phyloP scores from a whole-genome alignment of 2,329 filamentous ascomycete species.

The Teratosphaeria pseudoeucalypti region DNA sequence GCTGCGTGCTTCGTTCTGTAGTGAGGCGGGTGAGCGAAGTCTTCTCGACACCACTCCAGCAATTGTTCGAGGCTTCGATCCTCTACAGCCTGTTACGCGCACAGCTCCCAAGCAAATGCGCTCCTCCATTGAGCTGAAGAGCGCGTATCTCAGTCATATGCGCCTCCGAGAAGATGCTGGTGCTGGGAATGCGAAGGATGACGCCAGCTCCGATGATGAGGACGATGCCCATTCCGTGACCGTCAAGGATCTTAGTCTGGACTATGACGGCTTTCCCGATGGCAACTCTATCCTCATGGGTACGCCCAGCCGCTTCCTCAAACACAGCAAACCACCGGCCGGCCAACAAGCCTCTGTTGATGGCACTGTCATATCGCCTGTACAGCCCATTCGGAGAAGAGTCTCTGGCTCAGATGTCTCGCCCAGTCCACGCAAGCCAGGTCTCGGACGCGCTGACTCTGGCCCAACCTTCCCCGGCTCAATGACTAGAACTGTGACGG shows the following conservation, averaged over 20 bases:
- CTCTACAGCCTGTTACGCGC: slow-evolving; percentile 12
- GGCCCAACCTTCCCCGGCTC: slow-evolving; percentile 15
- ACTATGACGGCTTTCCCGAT: slow-evolving; percentile 23
- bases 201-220: slow-evolving; percentile 6
- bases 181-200: background rate
- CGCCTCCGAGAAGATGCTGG: slow-evolving; percentile 9
- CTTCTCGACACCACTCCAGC: slow-evolving; percentile 15
- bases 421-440: slow-evolving; percentile 14
- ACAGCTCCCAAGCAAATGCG: slow-evolving; percentile 21
- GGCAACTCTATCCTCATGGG: slow-evolving; percentile 24
- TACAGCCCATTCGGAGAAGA: slow-evolving; percentile 8
- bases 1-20: slow-evolving; percentile 23
- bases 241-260: slow-evolving; percentile 11
- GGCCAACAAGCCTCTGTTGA: slow-evolving; percentile 10
- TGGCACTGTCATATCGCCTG: slow-evolving; percentile 9
- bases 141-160: slow-evolving; percentile 14
- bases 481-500: slow-evolving; percentile 7
- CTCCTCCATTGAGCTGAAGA: slow-evolving; percentile 20
- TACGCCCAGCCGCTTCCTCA: slow-evolving; percentile 27
- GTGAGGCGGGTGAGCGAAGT: slow-evolving; percentile 16
- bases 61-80: slow-evolving; percentile 11
- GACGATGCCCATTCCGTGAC: slow-evolving; percentile 9
- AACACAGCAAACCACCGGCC: slow-evolving; percentile 14
- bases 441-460: slow-evolving; percentile 19
- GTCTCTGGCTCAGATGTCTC: slow-evolving; percentile 18